phyloP scores from a whole-genome alignment of 306 rosid species.

The Prunus mume region DNA sequence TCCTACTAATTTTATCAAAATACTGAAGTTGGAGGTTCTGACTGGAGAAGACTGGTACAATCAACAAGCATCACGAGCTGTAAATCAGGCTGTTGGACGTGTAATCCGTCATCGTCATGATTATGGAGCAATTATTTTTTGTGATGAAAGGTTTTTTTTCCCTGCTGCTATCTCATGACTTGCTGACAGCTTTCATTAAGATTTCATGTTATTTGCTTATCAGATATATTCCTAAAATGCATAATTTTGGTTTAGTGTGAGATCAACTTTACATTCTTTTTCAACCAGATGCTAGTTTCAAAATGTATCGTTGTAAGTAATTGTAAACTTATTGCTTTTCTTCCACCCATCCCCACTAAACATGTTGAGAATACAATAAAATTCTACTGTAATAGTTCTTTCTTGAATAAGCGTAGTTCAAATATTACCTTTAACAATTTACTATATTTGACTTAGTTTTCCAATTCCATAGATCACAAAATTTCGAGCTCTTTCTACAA shows the following conservation, averaged over 20 bases:
- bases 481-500: neutral
- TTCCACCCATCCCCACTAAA: neutral
- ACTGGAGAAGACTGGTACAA: conserved; percentile 94
- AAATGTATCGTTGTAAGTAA: neutral
- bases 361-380: neutral
- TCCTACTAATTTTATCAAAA: conserved; percentile 6
- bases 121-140: conserved; percentile 90
- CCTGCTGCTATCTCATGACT: neutral
- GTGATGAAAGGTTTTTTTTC: conserved; percentile 80
- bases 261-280: neutral
- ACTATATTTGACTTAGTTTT: neutral
- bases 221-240: neutral
- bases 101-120: conserved; percentile 96
- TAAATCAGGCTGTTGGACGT: conserved; percentile 97
- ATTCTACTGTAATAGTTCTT: neutral
- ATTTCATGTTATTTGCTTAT: neutral
- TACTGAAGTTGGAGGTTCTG: conserved; percentile 40
- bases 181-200: neutral
- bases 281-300: neutral
- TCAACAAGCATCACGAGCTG: conserved; percentile 95
- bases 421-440: neutral
- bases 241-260: neutral
- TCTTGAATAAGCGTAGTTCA: neutral
- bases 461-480: neutral
- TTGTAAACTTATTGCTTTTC: neutral